Evolutionary conservation across 192 early-diverging fungal genomes (phyloP).

Genomic region (Phlyctochytrium arcticum): DNA sequence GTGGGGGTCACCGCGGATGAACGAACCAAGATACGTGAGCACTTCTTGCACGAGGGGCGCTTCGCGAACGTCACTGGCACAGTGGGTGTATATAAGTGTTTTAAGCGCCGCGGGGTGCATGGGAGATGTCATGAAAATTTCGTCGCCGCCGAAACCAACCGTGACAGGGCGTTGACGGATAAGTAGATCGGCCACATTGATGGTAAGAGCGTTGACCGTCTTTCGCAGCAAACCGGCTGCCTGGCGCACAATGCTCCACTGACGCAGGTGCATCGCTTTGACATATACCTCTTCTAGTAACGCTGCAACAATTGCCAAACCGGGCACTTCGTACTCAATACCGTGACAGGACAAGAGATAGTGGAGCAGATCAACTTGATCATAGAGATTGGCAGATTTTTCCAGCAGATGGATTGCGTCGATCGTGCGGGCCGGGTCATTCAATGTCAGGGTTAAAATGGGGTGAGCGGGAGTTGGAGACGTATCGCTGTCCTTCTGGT

Average conservation of each 20-base stretch:
- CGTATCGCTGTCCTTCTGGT: not conserved
- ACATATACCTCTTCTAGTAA: conserved; percentile 79
- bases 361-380: conserved; percentile 78
- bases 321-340: conserved; percentile 40
- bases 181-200: conserved; percentile 75
- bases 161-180: conserved; percentile 74
- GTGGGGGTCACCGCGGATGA: conserved; percentile 60
- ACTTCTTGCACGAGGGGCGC: conserved; percentile 81
- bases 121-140: conserved; percentile 66
- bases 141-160: conserved; percentile 65
- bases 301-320: conserved; percentile 52
- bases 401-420: conserved; percentile 57
- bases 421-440: conserved; percentile 56
- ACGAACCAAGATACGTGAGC: conserved; percentile 70
- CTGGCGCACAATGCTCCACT: conserved; percentile 81
- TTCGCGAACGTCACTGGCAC: conserved; percentile 75
- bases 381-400: conserved; percentile 68
- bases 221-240: conserved; percentile 72
- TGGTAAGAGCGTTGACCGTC: conserved; percentile 68
- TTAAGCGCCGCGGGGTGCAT: conserved; percentile 64
- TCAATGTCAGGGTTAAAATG: conserved; percentile 58
- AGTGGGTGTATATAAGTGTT: conserved; percentile 52
- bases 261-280: conserved; percentile 65
- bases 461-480: not conserved
- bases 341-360: conserved; percentile 71